Evolutionary conservation across 345 rosid species (phyloP).

Genomic region (Brassica cretica): DNA sequence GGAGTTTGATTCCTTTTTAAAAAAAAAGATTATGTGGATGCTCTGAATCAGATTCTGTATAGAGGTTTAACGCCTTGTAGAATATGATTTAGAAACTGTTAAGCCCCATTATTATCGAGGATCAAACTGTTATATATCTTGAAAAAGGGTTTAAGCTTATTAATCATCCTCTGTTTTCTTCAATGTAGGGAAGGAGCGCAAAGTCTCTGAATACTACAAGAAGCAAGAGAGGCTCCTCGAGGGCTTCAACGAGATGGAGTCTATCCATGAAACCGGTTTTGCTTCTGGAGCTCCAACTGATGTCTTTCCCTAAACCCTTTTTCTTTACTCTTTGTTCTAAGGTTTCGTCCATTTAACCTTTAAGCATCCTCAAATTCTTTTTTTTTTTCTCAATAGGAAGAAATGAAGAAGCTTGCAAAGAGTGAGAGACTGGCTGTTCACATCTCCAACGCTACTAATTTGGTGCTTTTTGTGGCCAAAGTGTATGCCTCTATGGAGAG

Average conservation of each 20-base stretch:
- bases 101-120: background rate
- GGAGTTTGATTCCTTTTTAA: background rate
- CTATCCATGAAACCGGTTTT: slow-evolving; percentile 57
- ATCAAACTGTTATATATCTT: background rate
- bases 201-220: slow-evolving; percentile 79
- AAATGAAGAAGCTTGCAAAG: slow-evolving; percentile 68
- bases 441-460: slow-evolving; percentile 60
- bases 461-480: slow-evolving; percentile 73
- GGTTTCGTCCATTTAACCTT: background rate
- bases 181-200: slow-evolving; percentile 55
- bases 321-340: background rate
- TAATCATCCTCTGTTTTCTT: background rate
- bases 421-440: slow-evolving; percentile 67
- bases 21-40: background rate
- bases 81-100: background rate
- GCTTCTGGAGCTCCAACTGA: slow-evolving; percentile 63
- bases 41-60: slow-evolving; percentile 21
- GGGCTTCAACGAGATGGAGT: slow-evolving; percentile 79
- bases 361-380: background rate
- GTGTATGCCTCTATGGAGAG: slow-evolving; percentile 74
- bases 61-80: background rate
- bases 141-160: background rate
- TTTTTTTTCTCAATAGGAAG: slow-evolving; percentile 51
- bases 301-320: slow-evolving; percentile 36
- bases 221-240: slow-evolving; percentile 79